Evolutionary conservation across 2,329 filamentous ascomycete species (phyloP).

Genomic region (Elsinoe arachidis): DNA sequence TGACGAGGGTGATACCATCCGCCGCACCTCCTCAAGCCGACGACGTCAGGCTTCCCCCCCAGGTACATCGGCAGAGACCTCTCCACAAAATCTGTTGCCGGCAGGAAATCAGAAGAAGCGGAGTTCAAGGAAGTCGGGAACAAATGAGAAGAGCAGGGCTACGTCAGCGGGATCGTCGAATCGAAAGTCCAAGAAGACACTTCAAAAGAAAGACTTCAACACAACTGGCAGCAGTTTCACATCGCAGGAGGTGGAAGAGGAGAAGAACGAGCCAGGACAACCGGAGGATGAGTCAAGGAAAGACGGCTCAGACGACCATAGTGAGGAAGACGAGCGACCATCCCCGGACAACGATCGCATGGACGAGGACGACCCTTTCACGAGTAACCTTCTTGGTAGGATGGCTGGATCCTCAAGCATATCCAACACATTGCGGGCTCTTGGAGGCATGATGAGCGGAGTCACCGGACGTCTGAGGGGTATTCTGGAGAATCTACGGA

Average conservation of each 20-base stretch:
- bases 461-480: slow-evolving; percentile 68
- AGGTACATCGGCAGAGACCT: slow-evolving; percentile 55
- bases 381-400: slow-evolving; percentile 57
- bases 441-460: slow-evolving; percentile 87
- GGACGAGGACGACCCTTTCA: slow-evolving; percentile 53
- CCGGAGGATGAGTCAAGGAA: background rate
- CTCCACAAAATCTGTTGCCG: slow-evolving; percentile 50
- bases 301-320: slow-evolving; percentile 34
- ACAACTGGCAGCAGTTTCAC: background rate
- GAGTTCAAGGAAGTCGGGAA: slow-evolving; percentile 12
- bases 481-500: slow-evolving; percentile 52
- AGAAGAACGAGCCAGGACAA: slow-evolving; percentile 28
- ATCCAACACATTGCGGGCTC: slow-evolving; percentile 71
- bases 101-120: slow-evolving; percentile 49
- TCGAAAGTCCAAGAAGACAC: slow-evolving; percentile 27
- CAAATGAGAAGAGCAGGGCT: slow-evolving; percentile 16
- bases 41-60: slow-evolving; percentile 46
- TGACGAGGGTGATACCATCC: slow-evolving; percentile 22
- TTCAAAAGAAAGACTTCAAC: slow-evolving; percentile 22
- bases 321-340: slow-evolving; percentile 59
- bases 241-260: slow-evolving; percentile 26
- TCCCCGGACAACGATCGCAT: slow-evolving; percentile 41
- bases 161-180: slow-evolving; percentile 20
- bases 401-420: slow-evolving; percentile 53
- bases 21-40: slow-evolving; percentile 21